Percentiles rank a stretch among this genome's conserved stretches.
Conservation (phyloP, 495 filamentous ascomycete species). For the Penicillium parvum region DNA sequence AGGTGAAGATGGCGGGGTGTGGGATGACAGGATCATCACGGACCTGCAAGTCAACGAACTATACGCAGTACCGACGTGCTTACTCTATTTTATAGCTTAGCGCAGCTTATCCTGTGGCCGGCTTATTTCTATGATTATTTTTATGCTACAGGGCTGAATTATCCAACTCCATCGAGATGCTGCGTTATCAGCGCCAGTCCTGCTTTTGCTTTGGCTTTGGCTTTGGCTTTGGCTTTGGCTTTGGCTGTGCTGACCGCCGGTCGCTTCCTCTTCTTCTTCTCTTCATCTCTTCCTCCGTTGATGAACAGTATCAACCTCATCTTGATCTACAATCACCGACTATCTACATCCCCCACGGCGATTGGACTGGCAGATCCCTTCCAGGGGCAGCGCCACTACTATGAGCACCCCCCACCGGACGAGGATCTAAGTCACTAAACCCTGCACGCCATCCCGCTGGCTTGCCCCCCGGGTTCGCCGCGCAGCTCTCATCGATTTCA, state of each 20-base stretch:
- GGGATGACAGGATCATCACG: not conserved
- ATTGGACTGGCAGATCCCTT: constrained; percentile 5
- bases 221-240: no score
- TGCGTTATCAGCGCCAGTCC: not conserved
- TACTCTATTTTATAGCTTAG: no score
- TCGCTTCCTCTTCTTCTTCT: not conserved
- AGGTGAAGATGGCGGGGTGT: not conserved
- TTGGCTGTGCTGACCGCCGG: no score
- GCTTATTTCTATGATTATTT: not conserved
- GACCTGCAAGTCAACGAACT: no score
- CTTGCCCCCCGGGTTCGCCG: constrained; percentile 2
- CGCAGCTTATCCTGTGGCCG: no score
- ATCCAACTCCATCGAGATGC: not conserved
- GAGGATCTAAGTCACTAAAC: no score
- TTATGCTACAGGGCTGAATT: constrained; percentile 1
- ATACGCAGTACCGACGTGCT: no score
- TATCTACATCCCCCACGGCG: not conserved
- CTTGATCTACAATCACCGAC: no score
- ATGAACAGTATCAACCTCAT: no score
- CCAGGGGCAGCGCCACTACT: constrained; percentile 27
- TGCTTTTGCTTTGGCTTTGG: not conserved
- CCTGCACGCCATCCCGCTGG: constrained; percentile 28
- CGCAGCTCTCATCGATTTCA: not conserved
- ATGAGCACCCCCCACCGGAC: constrained; percentile 7
- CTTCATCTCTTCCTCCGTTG: no score